phyloP scores from a whole-genome alignment of 257 asterid genomes.

The Leonotis leonurus region DNA sequence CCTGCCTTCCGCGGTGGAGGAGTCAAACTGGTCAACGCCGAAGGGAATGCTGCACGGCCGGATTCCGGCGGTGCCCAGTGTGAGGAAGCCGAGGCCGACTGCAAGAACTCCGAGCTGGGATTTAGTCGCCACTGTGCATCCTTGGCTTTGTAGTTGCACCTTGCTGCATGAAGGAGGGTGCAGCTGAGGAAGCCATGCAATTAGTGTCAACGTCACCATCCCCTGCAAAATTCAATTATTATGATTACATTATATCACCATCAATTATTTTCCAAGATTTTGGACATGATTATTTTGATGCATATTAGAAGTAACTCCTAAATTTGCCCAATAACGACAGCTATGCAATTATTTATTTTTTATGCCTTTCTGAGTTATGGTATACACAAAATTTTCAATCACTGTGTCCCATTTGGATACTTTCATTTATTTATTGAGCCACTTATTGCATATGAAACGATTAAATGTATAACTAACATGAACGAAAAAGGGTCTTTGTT shows the following conservation, averaged over 20 bases:
- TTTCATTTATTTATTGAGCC: too few relatives aligned
- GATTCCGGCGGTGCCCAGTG: conserved; percentile 72
- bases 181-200: conserved; percentile 54
- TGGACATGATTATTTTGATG: neutral
- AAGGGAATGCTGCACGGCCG: conserved; percentile 92
- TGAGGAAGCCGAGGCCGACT: conserved; percentile 33
- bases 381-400: too few relatives aligned
- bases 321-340: conserved; percentile 5
- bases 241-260: neutral
- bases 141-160: conserved; percentile 10
- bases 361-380: neutral
- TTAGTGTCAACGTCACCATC: conserved; percentile 62
- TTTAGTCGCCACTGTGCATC: conserved; percentile 50
- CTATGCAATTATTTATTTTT: neutral
- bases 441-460: too few relatives aligned
- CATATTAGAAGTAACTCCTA: neutral
- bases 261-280: neutral
- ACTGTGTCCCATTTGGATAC: neutral
- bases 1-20: conserved; percentile 53
- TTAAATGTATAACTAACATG: too few relatives aligned
- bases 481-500: too few relatives aligned
- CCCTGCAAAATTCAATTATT: conserved; percentile 40
- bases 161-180: conserved; percentile 80
- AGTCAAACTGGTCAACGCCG: conserved; percentile 87
- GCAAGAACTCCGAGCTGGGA: conserved; percentile 47